phyloP scores from a whole-genome alignment of 768 basidiomycete genomes.

The Kwoniella sp. region DNA sequence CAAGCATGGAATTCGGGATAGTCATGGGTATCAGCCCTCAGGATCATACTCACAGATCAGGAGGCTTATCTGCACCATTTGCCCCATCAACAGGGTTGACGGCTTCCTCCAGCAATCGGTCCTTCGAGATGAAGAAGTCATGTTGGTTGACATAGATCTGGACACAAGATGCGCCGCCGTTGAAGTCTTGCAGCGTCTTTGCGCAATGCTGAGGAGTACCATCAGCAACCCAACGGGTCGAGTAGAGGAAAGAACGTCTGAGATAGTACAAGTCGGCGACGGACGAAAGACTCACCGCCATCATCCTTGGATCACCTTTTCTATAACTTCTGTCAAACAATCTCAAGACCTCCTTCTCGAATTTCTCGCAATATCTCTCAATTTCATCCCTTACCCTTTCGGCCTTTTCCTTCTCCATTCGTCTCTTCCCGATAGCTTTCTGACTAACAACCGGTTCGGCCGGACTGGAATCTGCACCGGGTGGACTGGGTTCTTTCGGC shows the following conservation, averaged over 20 bases:
- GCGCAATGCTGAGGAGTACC: slow-evolving; percentile 99
- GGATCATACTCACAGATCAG: slow-evolving; percentile 29
- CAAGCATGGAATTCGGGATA: too few relatives aligned
- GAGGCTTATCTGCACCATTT: slow-evolving; percentile 16
- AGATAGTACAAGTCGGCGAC: neutral
- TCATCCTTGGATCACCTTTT: slow-evolving; percentile 97
- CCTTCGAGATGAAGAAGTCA: slow-evolving; percentile 91
- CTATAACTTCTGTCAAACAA: slow-evolving; percentile 95
- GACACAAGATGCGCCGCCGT: slow-evolving; percentile 93
- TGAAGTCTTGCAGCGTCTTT: slow-evolving; percentile 93
- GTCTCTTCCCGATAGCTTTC: slow-evolving; percentile 67
- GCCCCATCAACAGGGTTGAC: slow-evolving; percentile 47
- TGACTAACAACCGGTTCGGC: slow-evolving; percentile 53
- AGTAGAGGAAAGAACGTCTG: slow-evolving; percentile 10
- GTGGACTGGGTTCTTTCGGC: slow-evolving; percentile 20
- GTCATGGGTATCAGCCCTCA: too few relatives aligned
- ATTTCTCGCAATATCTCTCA: slow-evolving; percentile 96
- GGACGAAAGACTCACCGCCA: slow-evolving; percentile 69
- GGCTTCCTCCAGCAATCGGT: slow-evolving; percentile 67
- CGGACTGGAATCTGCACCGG: slow-evolving; percentile 1
- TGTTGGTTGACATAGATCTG: slow-evolving; percentile 99
- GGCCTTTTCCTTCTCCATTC: slow-evolving; percentile 73
- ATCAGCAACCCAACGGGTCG: too few relatives aligned
- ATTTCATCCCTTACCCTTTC: slow-evolving; percentile 79
- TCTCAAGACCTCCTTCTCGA: slow-evolving; percentile 97